Evolutionary conservation across 2,329 filamentous ascomycete genomes (phyloP).

Genomic region (Cytospora piceae): DNA sequence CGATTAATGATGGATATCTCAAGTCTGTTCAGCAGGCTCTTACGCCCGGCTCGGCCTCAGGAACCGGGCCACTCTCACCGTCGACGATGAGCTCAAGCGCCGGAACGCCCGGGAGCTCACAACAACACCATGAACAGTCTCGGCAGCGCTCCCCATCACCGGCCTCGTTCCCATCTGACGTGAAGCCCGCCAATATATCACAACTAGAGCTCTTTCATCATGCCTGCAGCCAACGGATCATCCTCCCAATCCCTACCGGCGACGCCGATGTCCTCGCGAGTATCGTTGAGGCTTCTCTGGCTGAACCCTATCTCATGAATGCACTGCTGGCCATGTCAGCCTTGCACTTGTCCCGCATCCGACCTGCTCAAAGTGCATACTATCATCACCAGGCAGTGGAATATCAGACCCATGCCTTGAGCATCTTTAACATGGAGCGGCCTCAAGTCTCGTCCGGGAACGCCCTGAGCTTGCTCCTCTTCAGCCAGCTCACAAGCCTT

Average conservation of each 20-base stretch:
- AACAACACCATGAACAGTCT: not conserved
- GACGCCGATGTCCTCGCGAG: conserved; percentile 8
- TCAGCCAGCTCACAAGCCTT: conserved; percentile 48
- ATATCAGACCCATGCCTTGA: conserved; percentile 49
- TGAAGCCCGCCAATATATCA: conserved; percentile 13
- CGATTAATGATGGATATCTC: not conserved
- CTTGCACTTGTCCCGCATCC: conserved; percentile 17
- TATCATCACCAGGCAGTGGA: conserved; percentile 47
- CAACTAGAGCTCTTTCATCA: conserved; percentile 22
- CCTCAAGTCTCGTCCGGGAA: conserved; percentile 39
- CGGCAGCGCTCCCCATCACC: not conserved
- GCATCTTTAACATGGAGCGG: conserved; percentile 42
- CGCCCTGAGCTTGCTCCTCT: conserved; percentile 49
- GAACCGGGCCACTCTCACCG: conserved; percentile 7
- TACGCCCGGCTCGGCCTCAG: conserved; percentile 4
- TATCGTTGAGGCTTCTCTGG: conserved; percentile 15
- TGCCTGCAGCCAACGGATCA: conserved; percentile 11
- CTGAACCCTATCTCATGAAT: conserved; percentile 20
- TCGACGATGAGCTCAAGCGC: not conserved
- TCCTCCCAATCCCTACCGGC: conserved; percentile 6
- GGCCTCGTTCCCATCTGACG: not conserved
- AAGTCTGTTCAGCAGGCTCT: not conserved
- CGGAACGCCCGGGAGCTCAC: not conserved
- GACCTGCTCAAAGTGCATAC: conserved; percentile 31
- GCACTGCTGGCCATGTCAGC: conserved; percentile 19